Conservation (phyloP, 148 eudicot genomes). For the Nepenthes gracilis region DNA sequence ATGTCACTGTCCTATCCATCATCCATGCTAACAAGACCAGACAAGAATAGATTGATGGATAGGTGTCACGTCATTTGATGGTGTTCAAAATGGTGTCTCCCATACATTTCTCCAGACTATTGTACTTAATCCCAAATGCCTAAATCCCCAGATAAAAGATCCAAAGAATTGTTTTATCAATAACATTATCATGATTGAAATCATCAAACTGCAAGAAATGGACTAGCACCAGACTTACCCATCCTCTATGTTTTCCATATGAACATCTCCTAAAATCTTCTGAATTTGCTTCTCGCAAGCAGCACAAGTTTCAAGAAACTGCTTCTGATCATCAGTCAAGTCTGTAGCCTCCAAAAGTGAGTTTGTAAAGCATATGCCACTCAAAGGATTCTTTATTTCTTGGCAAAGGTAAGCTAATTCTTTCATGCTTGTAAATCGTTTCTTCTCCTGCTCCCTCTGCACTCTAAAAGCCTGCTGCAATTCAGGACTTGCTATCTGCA, state of each 20-base stretch:
- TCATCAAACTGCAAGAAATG: no score
- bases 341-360: constrained; percentile 58
- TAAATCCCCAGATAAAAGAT: no score
- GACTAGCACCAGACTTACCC: constrained; percentile 35
- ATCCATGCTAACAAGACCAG: no score
- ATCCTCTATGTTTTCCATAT: constrained; percentile 57
- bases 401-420: constrained; percentile 80
- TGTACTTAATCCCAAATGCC: no score
- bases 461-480: constrained; percentile 60
- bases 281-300: constrained; percentile 87
- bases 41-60: no score
- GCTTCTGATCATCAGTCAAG: constrained; percentile 77
- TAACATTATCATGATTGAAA: no score
- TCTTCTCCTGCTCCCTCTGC: constrained; percentile 65
- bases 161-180: no score
- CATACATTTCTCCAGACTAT: no score
- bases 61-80: no score
- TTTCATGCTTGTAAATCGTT: constrained; percentile 52
- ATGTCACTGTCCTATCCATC: no score
- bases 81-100: no score
- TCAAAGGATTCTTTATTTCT: constrained; percentile 70
- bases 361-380: constrained; percentile 73
- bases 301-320: constrained; percentile 61
- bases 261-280: constrained; percentile 60
- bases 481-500: constrained; percentile 83